Base-by-base conservation (phyloP, 2,329 filamentous ascomycete species). In the Aspergillus floridensis region DNA sequence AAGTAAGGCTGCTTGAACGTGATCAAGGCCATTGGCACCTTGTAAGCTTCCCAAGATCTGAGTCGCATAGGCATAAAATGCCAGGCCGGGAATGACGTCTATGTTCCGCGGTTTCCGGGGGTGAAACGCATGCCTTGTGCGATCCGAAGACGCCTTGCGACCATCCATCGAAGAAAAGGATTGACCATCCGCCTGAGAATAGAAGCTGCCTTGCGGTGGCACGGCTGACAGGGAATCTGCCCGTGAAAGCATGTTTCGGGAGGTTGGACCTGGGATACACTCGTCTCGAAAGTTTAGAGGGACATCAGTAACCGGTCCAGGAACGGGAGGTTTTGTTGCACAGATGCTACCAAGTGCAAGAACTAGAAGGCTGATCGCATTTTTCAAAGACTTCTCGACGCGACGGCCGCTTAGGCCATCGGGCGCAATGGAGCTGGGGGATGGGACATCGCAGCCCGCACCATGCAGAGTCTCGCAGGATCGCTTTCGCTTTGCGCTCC, bases 261-360 rank as follows among this genome's bases (percentile, higher is more conserved):
- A 57, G 4, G 65, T 57, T 32, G 67, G 69, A 12, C 64, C 65
- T 53, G 69, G 71, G 32, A 74, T 73, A 24, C 59, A 58, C 69
- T 69, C 55, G 64, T 66, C 54, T 60, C 71, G 59, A 65, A 74
- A 29, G 61, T 70, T 69, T 32, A 63, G 56, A 11, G 56, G 59
- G 21, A 60, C 29, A 38, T 73, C 71, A 16, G 80, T 81, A 7
- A 89, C 81, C 2, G 88, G 80, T 2, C 80, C 80, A 19, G 84
- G 83, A 11, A 88, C 68, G 19, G 79, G 77, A 4, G 77, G 71
- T 49, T 78, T 77, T 60, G 82, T 77, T 60, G 81, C 74, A 67
- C 91, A 93, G 12, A 98, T 89, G 69, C 92, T 92, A 19, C 95
- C 95, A 5, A 99, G 79, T 0, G 93, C 93, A 56, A 98, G 81